phyloP scores from a whole-genome alignment of 108 stramenopile genomes.

The Cyclotella baltica region DNA sequence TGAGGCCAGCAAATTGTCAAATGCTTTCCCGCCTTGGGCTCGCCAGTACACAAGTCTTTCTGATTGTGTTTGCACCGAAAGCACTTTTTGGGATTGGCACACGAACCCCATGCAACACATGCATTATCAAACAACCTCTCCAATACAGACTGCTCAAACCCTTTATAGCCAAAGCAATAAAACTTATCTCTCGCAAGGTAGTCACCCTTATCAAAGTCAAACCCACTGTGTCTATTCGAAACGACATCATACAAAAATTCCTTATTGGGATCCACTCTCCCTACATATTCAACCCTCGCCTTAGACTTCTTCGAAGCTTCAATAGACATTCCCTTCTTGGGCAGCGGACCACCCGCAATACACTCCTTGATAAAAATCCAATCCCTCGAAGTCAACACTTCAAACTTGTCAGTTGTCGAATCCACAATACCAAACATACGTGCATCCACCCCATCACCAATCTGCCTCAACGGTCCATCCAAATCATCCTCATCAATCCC shows the following conservation, averaged over 20 bases:
- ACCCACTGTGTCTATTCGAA: constrained; percentile 84
- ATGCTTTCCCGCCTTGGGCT: constrained; percentile 49
- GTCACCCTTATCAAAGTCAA: constrained; percentile 96
- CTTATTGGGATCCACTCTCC: constrained; percentile 52
- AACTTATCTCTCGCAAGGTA: constrained; percentile 89
- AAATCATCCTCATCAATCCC: constrained; percentile 67
- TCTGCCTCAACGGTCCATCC: constrained; percentile 80
- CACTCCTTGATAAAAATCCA: constrained; percentile 90
- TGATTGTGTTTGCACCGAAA: constrained; percentile 41
- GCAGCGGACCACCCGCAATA: constrained; percentile 59
- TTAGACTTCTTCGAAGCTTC: constrained; percentile 15
- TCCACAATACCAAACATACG: constrained; percentile 61
- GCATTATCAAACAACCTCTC: constrained; percentile 72
- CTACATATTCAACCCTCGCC: constrained; percentile 46
- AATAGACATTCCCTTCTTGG: constrained; percentile 44
- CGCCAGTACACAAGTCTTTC: not conserved
- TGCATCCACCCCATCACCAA: constrained; percentile 78
- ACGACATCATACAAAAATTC: constrained; percentile 96
- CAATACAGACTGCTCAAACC: constrained; percentile 55
- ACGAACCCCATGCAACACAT: constrained; percentile 69
- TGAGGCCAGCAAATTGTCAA: constrained; percentile 90
- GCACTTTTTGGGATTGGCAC: constrained; percentile 56
- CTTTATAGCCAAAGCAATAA: constrained; percentile 35
- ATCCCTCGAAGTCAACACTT: constrained; percentile 81
- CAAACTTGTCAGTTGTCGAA: not conserved